phyloP scores from a whole-genome alignment of 768 basidiomycete species.

The Candolleomyces eurysporus region DNA sequence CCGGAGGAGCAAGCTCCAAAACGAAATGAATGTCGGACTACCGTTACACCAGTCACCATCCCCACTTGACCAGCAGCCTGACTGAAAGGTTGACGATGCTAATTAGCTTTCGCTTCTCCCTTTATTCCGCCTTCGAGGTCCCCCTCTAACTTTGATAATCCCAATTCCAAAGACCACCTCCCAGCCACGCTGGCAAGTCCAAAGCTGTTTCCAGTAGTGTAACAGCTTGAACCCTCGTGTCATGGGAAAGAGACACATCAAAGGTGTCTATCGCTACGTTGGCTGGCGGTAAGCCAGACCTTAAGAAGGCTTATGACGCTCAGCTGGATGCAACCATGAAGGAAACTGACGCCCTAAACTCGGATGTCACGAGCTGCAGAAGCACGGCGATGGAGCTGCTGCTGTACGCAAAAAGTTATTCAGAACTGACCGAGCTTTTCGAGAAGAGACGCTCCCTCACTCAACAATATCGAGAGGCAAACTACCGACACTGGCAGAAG shows the following conservation, averaged over 20 bases:
- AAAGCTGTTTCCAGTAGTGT: conserved; percentile 47
- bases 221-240: conserved; percentile 46
- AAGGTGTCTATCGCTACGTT: conserved; percentile 28
- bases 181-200: conserved; percentile 35
- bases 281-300: conserved; percentile 71
- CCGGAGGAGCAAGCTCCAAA: too few species aligned
- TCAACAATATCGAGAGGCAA: conserved; percentile 72
- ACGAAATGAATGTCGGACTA: too few species aligned
- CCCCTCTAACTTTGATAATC: conserved; percentile 31
- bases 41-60: too few species aligned
- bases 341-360: conserved; percentile 84
- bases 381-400: conserved; percentile 81
- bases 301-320: conserved; percentile 75
- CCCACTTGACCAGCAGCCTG: too few species aligned
- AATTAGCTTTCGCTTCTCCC: conserved; percentile 8
- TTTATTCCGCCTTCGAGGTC: conserved; percentile 16
- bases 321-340: conserved; percentile 82
- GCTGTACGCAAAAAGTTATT: conserved; percentile 79
- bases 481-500: conserved; percentile 80
- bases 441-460: conserved; percentile 74
- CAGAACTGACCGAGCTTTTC: conserved; percentile 74
- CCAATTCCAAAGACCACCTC: conserved; percentile 51
- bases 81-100: too few species aligned
- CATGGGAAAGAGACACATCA: conserved; percentile 44
- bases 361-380: conserved; percentile 79